Conservation (phyloP, 1,284 basidiomycete genomes). For the Xerocomus cyaneibrunnescens region DNA sequence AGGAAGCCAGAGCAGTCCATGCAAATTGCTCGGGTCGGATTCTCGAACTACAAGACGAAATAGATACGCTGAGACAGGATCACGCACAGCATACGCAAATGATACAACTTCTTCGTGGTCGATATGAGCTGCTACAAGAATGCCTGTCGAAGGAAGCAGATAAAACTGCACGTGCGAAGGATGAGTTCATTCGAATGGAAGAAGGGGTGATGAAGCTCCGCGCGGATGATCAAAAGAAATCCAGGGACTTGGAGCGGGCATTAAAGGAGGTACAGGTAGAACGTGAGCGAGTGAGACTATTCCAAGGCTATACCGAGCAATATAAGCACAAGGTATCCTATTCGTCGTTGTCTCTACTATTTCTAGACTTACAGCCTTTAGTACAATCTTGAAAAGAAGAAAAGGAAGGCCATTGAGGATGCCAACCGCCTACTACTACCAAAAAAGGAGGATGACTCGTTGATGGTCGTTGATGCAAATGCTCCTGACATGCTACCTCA, state of each 20-base stretch:
- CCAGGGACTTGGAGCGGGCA: slow-evolving; percentile 17
- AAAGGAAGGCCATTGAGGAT: slow-evolving; percentile 28
- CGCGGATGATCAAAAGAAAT: slow-evolving; percentile 27
- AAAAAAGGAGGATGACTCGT: slow-evolving; percentile 30
- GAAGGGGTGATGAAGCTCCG: slow-evolving; percentile 24
- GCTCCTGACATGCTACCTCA: slow-evolving; percentile 22
- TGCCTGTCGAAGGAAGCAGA: slow-evolving; percentile 11
- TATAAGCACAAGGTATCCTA: slow-evolving; percentile 21
- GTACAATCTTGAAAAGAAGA: slow-evolving; percentile 29
- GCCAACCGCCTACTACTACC: slow-evolving; percentile 2
- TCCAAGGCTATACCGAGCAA: slow-evolving; percentile 19
- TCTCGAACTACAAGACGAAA: slow-evolving; percentile 14
- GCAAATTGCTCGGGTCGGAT: slow-evolving; percentile 12
- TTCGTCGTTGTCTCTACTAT: neutral
- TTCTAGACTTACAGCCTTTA: slow-evolving; percentile 9
- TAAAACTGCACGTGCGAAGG: slow-evolving; percentile 5
- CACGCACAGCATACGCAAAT: slow-evolving; percentile 7
- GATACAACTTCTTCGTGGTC: slow-evolving; percentile 15
- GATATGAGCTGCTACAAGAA: slow-evolving; percentile 14
- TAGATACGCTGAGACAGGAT: slow-evolving; percentile 13
- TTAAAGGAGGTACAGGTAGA: slow-evolving; percentile 16
- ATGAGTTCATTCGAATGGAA: slow-evolving; percentile 13
- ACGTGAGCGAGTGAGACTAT: slow-evolving; percentile 22
- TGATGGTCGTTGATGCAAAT: slow-evolving; percentile 32
- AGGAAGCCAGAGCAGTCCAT: slow-evolving; percentile 16